These are phyloP conservation scores for Pezicula radicicola DNA, from an alignment of 2,329 filamentous ascomycete species.

Conservation along the genomic window DNA sequence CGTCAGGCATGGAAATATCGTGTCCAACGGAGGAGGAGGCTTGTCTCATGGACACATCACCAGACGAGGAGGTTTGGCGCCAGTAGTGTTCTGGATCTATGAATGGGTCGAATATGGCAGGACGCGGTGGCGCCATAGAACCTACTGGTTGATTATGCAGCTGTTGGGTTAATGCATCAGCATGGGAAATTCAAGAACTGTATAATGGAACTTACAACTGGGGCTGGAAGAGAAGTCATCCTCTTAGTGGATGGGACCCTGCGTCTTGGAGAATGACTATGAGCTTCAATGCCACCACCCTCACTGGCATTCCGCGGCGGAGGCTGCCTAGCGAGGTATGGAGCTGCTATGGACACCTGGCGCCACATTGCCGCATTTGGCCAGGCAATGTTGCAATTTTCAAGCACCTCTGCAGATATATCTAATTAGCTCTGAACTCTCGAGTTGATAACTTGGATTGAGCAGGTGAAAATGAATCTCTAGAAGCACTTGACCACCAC, in stretches of 20 bases:
- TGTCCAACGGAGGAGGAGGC: slow-evolving; percentile 30
- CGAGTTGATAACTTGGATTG: too few species aligned
- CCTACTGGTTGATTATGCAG: slow-evolving; percentile 17
- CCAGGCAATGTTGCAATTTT: slow-evolving; percentile 74
- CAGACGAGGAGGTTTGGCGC: slow-evolving; percentile 32
- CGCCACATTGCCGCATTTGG: slow-evolving; percentile 71
- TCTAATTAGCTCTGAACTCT: background rate
- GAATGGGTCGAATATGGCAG: slow-evolving; percentile 36
- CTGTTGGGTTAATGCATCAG: too few species aligned
- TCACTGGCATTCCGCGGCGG: slow-evolving; percentile 37
- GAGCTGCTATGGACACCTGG: slow-evolving; percentile 37
- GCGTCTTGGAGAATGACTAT: slow-evolving; percentile 60
- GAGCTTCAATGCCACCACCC: slow-evolving; percentile 43
- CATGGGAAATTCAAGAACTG: too few species aligned
- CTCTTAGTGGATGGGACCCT: slow-evolving; percentile 14
- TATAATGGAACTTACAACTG: too few species aligned
- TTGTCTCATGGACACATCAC: slow-evolving; percentile 42
- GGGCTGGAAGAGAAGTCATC: slow-evolving; percentile 3
- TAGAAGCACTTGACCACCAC: too few species aligned
- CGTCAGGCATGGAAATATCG: slow-evolving; percentile 46
- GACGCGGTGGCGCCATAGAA: slow-evolving; percentile 21
- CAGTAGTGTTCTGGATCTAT: slow-evolving; percentile 29
- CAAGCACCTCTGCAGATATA: slow-evolving; percentile 59
- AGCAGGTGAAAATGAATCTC: too few species aligned
- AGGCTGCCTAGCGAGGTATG: slow-evolving; percentile 21